Conservation (phyloP, 1,139 yeast genomes). For the Taphrina pruni region DNA sequence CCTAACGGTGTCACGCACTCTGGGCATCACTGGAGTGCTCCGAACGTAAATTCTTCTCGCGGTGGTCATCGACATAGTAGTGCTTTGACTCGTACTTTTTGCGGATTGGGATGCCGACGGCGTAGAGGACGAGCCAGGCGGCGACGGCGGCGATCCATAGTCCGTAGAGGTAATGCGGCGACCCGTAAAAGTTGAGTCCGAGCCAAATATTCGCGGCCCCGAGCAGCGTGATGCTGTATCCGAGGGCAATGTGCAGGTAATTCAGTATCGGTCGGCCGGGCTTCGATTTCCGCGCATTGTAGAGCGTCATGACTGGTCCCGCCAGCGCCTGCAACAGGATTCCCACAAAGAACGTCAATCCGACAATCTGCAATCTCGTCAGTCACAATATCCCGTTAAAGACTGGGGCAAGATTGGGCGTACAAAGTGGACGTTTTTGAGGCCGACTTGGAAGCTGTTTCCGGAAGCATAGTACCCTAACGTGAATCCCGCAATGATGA, state of each 20-base stretch:
- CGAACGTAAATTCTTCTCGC: background rate
- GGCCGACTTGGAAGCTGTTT: constrained; percentile 13
- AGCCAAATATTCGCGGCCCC: constrained; percentile 13
- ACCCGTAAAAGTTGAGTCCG: background rate
- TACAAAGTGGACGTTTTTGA: constrained; percentile 14
- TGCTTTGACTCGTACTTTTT: constrained; percentile 5
- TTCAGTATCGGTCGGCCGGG: background rate
- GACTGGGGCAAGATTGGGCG: too few species aligned
- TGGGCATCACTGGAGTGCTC: background rate
- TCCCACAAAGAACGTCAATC: constrained; percentile 8
- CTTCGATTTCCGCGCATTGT: background rate
- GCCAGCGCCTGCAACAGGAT: constrained; percentile 5
- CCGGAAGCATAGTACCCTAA: constrained; percentile 9
- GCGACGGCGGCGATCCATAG: constrained; percentile 12
- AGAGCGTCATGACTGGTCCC: constrained; percentile 8
- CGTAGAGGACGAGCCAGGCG: constrained; percentile 12
- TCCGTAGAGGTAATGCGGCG: constrained; percentile 15
- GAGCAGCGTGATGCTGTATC: constrained; percentile 11
- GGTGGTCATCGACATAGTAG: too few species aligned
- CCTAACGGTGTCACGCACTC: background rate
- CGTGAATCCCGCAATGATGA: constrained; percentile 10
- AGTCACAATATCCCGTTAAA: too few species aligned
- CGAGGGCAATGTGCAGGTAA: constrained; percentile 9
- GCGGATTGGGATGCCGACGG: background rate
- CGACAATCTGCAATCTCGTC: background rate